Base-by-base conservation (phyloP, 2,329 filamentous ascomycete genomes). In the Arthrobotrys iridis region DNA sequence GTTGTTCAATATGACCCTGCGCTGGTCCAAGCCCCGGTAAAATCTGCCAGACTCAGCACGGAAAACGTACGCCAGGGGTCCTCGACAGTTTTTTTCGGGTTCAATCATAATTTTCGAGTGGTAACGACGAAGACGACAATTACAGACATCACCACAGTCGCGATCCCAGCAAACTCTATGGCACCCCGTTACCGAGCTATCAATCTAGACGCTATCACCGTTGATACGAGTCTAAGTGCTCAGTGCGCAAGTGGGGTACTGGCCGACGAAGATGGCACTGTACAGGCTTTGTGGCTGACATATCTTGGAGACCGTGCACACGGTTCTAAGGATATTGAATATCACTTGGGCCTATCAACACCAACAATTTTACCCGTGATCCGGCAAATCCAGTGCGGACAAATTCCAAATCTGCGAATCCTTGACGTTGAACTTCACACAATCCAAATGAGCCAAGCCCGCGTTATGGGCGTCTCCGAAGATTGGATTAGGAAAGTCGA, bases 51-150 rank as follows among this genome's bases (percentile, higher is more conserved):
- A 79, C 86, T 99, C 57, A 93, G 93, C 80, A 89, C 86, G 4
- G 88, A 92, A 66, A 89, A 89, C 79, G 93, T 98, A 81, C 93
- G 93, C 59, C 95, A 98, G 84, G 95, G 95, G 35, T 92, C 93
- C 55, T 91, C 94, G 68, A 97, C 93, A 0, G 93, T 97, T 78
- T 99, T 99, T 83, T 91, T 99, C 77, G 96, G 95, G n/a, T 96
- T 97, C 84, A 99, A 99, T 81, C 90, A 96, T 78, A 98, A 97
- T 78, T 90, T 94, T 76, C 89, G 94, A 35, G 92, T 97, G 41
- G 94, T 98, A 2, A 92, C 97, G 79, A 92, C 93, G 3, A 93
- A 96, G 79, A 98, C 95, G 0, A 93, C 91, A 0, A 93, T 99
- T 11, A 99, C 96, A 0, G 95, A 99, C 82, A 96, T 99, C 80